Evolutionary conservation across 768 basidiomycete species (phyloP).

Genomic region (Russula olivacea): DNA sequence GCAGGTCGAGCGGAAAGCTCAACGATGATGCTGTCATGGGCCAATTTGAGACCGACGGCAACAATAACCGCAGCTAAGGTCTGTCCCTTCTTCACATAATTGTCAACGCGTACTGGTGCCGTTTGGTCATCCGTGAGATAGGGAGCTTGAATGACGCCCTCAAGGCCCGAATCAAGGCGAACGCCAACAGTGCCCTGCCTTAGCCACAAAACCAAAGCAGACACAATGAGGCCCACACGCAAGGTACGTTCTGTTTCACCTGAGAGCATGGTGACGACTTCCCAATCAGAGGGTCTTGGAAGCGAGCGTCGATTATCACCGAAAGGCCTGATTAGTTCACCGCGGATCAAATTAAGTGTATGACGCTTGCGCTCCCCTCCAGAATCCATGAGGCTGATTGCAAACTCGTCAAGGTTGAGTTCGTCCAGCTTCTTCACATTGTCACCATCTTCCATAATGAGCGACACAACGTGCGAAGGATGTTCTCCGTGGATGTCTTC

Average conservation of each 20-base stretch:
- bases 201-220: conserved; percentile 59
- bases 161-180: conserved; percentile 89
- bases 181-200: conserved; percentile 49
- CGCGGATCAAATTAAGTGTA: conserved; percentile 81
- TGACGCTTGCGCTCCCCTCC: conserved; percentile 84
- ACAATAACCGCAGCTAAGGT: conserved; percentile 76
- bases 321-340: conserved; percentile 78
- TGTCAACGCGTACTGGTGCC: conserved; percentile 32
- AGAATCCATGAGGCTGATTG: conserved; percentile 80
- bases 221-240: conserved; percentile 72
- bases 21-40: conserved; percentile 59
- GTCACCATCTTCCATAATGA: conserved; percentile 79
- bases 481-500: conserved; percentile 92
- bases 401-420: conserved; percentile 94
- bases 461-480: conserved; percentile 80
- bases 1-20: conserved; percentile 64
- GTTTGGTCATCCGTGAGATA: conserved; percentile 55
- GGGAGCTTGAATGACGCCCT: conserved; percentile 62
- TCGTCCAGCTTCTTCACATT: conserved; percentile 78
- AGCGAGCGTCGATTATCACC: conserved; percentile 68
- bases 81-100: conserved; percentile 69
- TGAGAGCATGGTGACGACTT: conserved; percentile 90
- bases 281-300: conserved; percentile 59
- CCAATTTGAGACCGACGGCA: conserved; percentile 56
- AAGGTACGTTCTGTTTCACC: conserved; percentile 84